Conservation (phyloP, 2,329 filamentous ascomycete species). For the Aotearoamyces nothofagi region DNA sequence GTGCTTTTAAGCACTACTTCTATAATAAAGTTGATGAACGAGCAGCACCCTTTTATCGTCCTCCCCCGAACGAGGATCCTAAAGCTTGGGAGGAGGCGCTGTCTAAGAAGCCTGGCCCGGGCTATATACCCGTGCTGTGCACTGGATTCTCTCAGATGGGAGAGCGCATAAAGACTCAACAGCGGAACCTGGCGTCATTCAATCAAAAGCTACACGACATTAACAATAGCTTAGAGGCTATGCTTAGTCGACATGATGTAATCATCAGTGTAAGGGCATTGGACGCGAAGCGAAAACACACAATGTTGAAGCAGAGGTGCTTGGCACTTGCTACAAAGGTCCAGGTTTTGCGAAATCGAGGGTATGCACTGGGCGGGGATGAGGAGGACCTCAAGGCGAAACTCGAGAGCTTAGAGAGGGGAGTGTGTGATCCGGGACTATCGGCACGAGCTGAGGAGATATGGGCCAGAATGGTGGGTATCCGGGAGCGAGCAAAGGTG, state of each 20-base stretch:
- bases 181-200: conserved; percentile 51
- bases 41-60: conserved; percentile 62
- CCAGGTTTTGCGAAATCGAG: conserved; percentile 66
- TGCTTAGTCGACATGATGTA: conserved; percentile 64
- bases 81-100: conserved; percentile 76
- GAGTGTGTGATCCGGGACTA: conserved; percentile 59
- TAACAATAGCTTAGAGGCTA: conserved; percentile 56
- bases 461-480: conserved; percentile 65
- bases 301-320: conserved; percentile 56
- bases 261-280: conserved; percentile 59
- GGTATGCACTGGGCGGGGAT: conserved; percentile 64
- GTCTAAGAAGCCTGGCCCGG: conserved; percentile 60
- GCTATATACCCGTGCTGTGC: conserved; percentile 63
- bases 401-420: conserved; percentile 51
- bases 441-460: conserved; percentile 69
- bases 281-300: conserved; percentile 58
- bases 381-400: conserved; percentile 68
- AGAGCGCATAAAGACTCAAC: conserved; percentile 58
- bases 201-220: conserved; percentile 65
- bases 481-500: conserved; percentile 57
- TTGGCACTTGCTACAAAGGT: conserved; percentile 64
- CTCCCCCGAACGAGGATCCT: conserved; percentile 53
- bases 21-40: conserved; percentile 72
- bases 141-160: conserved; percentile 59
- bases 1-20: conserved; percentile 70